phyloP scores from a whole-genome alignment of 2,329 filamentous ascomycete species.

The Xylaria arbuscula region DNA sequence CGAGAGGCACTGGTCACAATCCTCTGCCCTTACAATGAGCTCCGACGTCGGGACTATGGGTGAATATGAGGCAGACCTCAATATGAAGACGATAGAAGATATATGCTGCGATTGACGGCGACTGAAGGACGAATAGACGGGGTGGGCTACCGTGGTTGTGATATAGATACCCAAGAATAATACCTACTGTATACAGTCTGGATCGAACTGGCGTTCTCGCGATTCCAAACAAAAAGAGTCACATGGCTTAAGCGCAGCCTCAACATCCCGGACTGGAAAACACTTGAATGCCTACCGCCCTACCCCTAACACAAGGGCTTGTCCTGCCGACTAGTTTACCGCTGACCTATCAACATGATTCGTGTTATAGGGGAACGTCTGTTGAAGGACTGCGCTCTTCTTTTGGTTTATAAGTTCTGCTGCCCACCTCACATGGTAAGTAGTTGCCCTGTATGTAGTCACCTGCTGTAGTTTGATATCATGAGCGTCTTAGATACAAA shows the following conservation, averaged over 20 bases:
- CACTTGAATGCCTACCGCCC: constrained; percentile 6
- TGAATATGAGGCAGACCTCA: not conserved
- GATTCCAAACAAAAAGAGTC: constrained; percentile 5
- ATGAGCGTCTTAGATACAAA: too few species aligned
- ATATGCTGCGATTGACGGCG: too few species aligned
- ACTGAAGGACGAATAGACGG: not conserved
- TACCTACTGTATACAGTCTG: too few species aligned
- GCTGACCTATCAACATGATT: too few species aligned
- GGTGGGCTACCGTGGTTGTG: not conserved
- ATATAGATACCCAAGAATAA: not conserved
- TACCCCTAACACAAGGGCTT: constrained; percentile 9
- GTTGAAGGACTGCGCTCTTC: too few species aligned
- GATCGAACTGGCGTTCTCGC: not conserved
- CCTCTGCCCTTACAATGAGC: constrained; percentile 26
- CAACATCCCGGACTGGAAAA: not conserved
- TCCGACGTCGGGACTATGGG: not conserved
- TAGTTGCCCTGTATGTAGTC: too few species aligned
- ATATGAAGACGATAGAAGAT: not conserved
- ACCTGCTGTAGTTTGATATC: too few species aligned
- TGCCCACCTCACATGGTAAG: too few species aligned
- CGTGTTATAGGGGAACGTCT: too few species aligned
- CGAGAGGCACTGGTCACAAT: constrained; percentile 20
- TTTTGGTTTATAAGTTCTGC: too few species aligned
- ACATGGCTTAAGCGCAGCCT: not conserved
- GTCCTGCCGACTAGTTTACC: not conserved